Percentiles rank a stretch among this genome's conserved stretches.
Conservation (phyloP, 257 asterid genomes). For the Lycium barbarum region DNA sequence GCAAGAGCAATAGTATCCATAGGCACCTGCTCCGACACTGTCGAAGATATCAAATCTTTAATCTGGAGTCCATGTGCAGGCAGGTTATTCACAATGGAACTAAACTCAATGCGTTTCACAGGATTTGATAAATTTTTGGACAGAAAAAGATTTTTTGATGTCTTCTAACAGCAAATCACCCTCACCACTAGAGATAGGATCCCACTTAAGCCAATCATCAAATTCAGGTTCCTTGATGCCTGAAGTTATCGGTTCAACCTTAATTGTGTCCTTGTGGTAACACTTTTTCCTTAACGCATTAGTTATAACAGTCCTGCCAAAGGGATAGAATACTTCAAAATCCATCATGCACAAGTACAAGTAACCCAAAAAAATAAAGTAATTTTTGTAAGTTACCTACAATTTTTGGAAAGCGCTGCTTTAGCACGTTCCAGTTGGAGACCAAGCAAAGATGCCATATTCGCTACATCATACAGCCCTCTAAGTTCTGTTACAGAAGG, state of each 20-base stretch:
- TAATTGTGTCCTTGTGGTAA: slow-evolving; percentile 74
- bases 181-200: slow-evolving; percentile 94
- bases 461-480: slow-evolving; percentile 89
- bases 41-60: slow-evolving; percentile 49
- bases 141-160: slow-evolving; percentile 72
- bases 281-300: slow-evolving; percentile 71
- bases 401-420: slow-evolving; percentile 86
- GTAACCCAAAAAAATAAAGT: slow-evolving; percentile 8
- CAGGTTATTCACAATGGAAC: slow-evolving; percentile 61
- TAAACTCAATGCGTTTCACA: slow-evolving; percentile 58
- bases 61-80: slow-evolving; percentile 75
- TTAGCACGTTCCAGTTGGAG: slow-evolving; percentile 75
- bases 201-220: slow-evolving; percentile 88
- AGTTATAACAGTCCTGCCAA: slow-evolving; percentile 71
- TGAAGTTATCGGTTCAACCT: slow-evolving; percentile 70
- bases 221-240: slow-evolving; percentile 44
- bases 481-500: slow-evolving; percentile 77
- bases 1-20: slow-evolving; percentile 40
- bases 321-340: slow-evolving; percentile 28
- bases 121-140: slow-evolving; percentile 44
- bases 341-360: not conserved
- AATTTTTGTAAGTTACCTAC: slow-evolving; percentile 56
- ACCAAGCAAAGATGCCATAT: slow-evolving; percentile 72
- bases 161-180: slow-evolving; percentile 88
- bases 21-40: slow-evolving; percentile 35